phyloP scores from a whole-genome alignment of 2,329 filamentous ascomycete genomes.

The Hypoxylon sp. region DNA sequence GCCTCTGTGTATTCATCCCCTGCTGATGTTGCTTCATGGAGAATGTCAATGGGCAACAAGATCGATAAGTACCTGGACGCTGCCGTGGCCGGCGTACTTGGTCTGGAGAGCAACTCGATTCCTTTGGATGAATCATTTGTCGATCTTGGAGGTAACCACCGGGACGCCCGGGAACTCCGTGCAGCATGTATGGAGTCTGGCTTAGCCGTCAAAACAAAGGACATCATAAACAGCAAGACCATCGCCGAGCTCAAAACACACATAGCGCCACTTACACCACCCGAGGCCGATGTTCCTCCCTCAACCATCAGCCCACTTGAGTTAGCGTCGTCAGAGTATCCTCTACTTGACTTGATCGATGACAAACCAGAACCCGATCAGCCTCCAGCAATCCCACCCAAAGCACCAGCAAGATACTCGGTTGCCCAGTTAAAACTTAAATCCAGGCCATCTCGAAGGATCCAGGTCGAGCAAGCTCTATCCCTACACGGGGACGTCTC shows the following conservation, averaged over 20 bases:
- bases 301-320: slow-evolving; percentile 38
- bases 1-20: slow-evolving; percentile 38
- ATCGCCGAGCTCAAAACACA: slow-evolving; percentile 56
- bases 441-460: slow-evolving; percentile 38
- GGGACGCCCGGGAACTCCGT: slow-evolving; percentile 47
- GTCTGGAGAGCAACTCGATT: slow-evolving; percentile 45
- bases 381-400: slow-evolving; percentile 39
- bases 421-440: slow-evolving; percentile 19
- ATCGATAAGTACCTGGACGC: slow-evolving; percentile 47
- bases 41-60: slow-evolving; percentile 20
- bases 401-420: slow-evolving; percentile 27
- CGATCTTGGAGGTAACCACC: slow-evolving; percentile 54
- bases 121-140: slow-evolving; percentile 54
- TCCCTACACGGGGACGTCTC: slow-evolving; percentile 52
- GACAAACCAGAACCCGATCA: slow-evolving; percentile 19
- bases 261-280: slow-evolving; percentile 45
- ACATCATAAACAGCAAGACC: slow-evolving; percentile 55
- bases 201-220: slow-evolving; percentile 48
- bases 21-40: slow-evolving; percentile 24
- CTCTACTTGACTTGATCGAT: neutral
- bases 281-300: neutral
- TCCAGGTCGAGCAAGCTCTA: slow-evolving; percentile 52
- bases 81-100: slow-evolving; percentile 50
- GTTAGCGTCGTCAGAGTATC: slow-evolving; percentile 26
- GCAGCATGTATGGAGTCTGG: slow-evolving; percentile 50